These are phyloP conservation scores for Neoboletus brunneissimus DNA, from an alignment of 768 basidiomycete species.

Conservation along the genomic window DNA sequence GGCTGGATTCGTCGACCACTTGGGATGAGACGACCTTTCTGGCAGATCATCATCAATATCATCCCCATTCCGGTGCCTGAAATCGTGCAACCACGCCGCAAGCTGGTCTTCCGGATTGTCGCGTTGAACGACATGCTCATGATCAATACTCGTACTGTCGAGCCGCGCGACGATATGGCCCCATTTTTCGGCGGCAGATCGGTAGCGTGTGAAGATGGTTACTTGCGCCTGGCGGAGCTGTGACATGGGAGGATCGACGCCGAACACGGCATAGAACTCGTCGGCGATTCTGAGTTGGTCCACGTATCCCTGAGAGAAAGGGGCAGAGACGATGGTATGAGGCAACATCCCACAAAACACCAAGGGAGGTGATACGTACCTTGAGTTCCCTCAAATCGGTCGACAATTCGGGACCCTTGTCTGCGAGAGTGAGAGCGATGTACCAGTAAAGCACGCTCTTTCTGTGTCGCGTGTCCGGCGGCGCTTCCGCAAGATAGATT, in stretches of 20 bases:
- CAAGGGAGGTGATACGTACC: constrained; percentile 30
- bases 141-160: constrained; percentile 30
- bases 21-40: constrained; percentile 39
- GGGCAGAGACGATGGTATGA: background rate
- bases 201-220: constrained; percentile 47
- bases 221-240: constrained; percentile 51
- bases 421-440: constrained; percentile 49
- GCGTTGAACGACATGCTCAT: constrained; percentile 31
- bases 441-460: constrained; percentile 59
- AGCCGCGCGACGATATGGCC: constrained; percentile 40
- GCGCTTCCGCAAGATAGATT: constrained; percentile 50
- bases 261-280: constrained; percentile 48
- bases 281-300: constrained; percentile 50
- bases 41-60: constrained; percentile 31
- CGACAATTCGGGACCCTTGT: constrained; percentile 50
- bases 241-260: constrained; percentile 47
- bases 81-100: constrained; percentile 53
- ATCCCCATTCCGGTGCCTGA: constrained; percentile 41
- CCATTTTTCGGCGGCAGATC: constrained; percentile 46
- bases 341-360: background rate
- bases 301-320: constrained; percentile 32
- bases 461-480: constrained; percentile 62
- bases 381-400: constrained; percentile 49
- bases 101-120: constrained; percentile 55
- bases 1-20: constrained; percentile 47